Base-by-base conservation (phyloP, 2,329 filamentous ascomycete species). In the Colletotrichum lentis region DNA sequence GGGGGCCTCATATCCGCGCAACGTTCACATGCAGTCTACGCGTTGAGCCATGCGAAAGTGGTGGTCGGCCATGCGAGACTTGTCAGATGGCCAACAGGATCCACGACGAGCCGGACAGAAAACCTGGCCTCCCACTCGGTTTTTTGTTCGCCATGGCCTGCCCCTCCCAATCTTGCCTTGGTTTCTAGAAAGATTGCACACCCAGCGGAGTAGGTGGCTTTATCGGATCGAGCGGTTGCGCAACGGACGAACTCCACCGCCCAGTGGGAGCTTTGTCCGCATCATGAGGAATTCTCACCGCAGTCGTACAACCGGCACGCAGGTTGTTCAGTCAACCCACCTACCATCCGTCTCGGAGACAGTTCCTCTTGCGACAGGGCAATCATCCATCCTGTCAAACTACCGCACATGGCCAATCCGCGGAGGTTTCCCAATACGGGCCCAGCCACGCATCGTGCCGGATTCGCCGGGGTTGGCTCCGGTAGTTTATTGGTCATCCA, bases 131-230 rank as follows among this genome's bases (percentile, higher is more conserved):
- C 22, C 47, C 41, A 47, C 35, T 53, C 11, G 5, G 27, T 49
- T 46, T 18, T n/a, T 12, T 46, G 24, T 37, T 24, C 49, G 47
- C 47, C 63, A 8, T 47, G 18, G 11, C 24, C 24, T 52, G 43
- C 27, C 27, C 55, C 41, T 56, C 10, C 11, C n/a, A 58, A 27
- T 47, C n/a, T n/a, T 27, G 11, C 41, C 55, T 58, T 11, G 20
- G 27, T 31, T 64, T 64, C 53, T 58, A 64, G 54, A 64, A 68
- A 24, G 47, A 44, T 64, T 64, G 49, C 49, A 55, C 44, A 24
- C 46, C 60, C 41, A 31, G 16, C 54, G 31, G 54, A 44, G 53
- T 47, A 41, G 61, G 50, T 49, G 49, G 37, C 22, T 50, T 22
- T 47, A 53, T 31, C 39, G 64, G 37, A 27, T 46, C 44, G 44